Evolutionary conservation across 2,329 filamentous ascomycete genomes (phyloP).

Genomic region (Aspergillus fructus): DNA sequence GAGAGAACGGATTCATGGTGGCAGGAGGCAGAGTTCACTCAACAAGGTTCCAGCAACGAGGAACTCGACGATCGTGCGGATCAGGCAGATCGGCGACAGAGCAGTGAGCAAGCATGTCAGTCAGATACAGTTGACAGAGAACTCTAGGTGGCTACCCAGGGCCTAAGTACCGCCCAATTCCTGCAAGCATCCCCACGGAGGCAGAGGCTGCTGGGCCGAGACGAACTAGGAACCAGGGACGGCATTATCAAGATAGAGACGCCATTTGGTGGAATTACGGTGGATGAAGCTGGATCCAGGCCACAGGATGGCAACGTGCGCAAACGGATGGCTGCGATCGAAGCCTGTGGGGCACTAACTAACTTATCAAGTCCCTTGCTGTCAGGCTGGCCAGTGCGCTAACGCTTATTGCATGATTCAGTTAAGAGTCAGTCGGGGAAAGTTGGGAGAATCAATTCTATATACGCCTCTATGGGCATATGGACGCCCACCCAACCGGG

Average conservation of each 20-base stretch:
- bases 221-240: not conserved
- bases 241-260: not conserved
- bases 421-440: not conserved
- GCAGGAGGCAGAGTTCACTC: not conserved
- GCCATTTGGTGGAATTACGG: not conserved
- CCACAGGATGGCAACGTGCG: slow-evolving; percentile 19
- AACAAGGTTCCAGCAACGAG: not conserved
- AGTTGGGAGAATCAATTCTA: too few relatives aligned
- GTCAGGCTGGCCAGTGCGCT: too few relatives aligned
- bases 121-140: not conserved
- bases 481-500: slow-evolving; percentile 13
- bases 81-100: not conserved
- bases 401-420: not conserved
- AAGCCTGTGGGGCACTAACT: slow-evolving; percentile 7
- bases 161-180: too few relatives aligned
- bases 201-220: not conserved
- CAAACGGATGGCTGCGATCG: slow-evolving; percentile 21
- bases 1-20: slow-evolving; percentile 14
- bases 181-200: not conserved
- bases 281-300: not conserved
- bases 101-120: not conserved
- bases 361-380: too few relatives aligned
- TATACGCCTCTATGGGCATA: slow-evolving; percentile 9
- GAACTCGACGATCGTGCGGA: not conserved
- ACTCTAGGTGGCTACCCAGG: too few relatives aligned